Conservation (phyloP, 768 basidiomycete species). For the Exidia glandulosa region DNA sequence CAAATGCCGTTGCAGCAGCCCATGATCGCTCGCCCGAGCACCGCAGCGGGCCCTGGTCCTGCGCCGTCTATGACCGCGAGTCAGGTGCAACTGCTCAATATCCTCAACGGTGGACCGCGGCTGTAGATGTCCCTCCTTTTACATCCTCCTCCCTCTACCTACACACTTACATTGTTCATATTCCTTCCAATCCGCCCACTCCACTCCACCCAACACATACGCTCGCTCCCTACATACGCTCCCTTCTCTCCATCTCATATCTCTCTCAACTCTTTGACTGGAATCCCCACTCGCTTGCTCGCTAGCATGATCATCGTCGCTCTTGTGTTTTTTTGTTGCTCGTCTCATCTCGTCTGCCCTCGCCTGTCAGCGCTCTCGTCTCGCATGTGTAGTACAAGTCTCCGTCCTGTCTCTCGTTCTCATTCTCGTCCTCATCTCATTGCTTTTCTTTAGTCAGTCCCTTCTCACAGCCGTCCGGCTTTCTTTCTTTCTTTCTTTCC, state of each 20-base stretch:
- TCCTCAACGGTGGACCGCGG: neutral
- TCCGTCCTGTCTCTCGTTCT: neutral
- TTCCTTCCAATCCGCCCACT: too few relatives aligned
- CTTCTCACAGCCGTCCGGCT: neutral
- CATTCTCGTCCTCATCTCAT: neutral
- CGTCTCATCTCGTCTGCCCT: neutral
- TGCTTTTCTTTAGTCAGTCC: constrained; percentile 2
- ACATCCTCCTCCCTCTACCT: too few relatives aligned
- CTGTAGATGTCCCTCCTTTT: too few relatives aligned
- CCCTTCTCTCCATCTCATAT: neutral
- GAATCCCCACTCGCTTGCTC: neutral
- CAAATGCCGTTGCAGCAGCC: neutral
- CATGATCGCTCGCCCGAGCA: neutral
- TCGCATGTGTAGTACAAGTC: neutral
- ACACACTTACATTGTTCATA: neutral
- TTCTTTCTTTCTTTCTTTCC: constrained; percentile 1
- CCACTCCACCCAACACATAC: neutral
- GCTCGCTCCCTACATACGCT: neutral
- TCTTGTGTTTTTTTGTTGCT: neutral
- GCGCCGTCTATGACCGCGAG: neutral
- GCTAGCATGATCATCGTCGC: neutral
- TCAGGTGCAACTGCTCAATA: neutral
- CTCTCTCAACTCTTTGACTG: neutral
- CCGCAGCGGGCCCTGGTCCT: neutral
- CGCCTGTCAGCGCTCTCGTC: neutral